Conservation (phyloP, 2,329 filamentous ascomycete genomes). For the Scedosporium boydii region DNA sequence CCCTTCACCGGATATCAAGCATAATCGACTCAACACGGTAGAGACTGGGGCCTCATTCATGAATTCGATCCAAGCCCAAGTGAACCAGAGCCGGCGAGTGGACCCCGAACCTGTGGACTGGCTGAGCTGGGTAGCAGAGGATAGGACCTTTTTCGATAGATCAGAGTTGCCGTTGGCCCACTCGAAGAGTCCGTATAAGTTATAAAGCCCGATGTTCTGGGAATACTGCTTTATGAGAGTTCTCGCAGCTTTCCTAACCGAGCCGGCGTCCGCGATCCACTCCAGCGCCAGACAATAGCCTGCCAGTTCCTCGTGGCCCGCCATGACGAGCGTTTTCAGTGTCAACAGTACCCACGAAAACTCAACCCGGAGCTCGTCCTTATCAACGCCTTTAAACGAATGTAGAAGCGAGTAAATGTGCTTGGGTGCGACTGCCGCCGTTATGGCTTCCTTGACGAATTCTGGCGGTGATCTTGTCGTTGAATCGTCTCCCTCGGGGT, state of each 20-base stretch:
- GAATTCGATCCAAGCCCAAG: conserved; percentile 62
- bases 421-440: not conserved
- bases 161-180: conserved; percentile 44
- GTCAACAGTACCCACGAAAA: conserved; percentile 40
- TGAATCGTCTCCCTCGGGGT: not conserved
- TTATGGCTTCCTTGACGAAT: not conserved
- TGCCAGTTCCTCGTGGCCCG: conserved; percentile 34
- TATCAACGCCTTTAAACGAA: not conserved
- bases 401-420: not conserved
- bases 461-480: not conserved
- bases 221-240: conserved; percentile 59
- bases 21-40: conserved; percentile 27
- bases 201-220: conserved; percentile 60
- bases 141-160: conserved; percentile 57
- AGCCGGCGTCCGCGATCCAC: conserved; percentile 40
- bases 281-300: conserved; percentile 65
- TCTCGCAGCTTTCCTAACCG: conserved; percentile 63
- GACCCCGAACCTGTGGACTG: not conserved
- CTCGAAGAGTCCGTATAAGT: conserved; percentile 70
- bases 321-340: conserved; percentile 50
- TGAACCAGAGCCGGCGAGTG: conserved; percentile 12
- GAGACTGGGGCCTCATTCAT: conserved; percentile 11
- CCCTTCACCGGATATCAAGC: conserved; percentile 24
- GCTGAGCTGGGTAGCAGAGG: conserved; percentile 18
- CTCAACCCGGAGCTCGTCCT: conserved; percentile 13